Conservation (phyloP, 768 basidiomycete genomes). For the Cytidiella melzeri region DNA sequence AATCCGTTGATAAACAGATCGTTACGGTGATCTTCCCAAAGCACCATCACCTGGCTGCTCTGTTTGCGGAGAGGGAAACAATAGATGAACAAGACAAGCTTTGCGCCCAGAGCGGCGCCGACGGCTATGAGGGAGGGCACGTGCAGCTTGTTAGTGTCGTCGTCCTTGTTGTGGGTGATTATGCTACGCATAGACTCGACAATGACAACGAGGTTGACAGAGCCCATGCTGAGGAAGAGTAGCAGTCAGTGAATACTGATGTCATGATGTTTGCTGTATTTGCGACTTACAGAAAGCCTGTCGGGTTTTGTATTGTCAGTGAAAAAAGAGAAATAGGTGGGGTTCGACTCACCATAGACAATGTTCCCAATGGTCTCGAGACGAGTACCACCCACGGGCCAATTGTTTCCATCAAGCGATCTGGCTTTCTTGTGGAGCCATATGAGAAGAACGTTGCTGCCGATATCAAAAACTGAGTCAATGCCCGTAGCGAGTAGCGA, state of each 20-base stretch:
- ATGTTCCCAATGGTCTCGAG: conserved; percentile 89
- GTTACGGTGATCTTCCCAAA: conserved; percentile 96
- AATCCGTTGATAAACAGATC: conserved; percentile 84
- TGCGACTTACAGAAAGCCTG: conserved; percentile 11
- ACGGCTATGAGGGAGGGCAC: conserved; percentile 82
- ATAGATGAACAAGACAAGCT: conserved; percentile 82
- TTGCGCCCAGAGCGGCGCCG: conserved; percentile 80
- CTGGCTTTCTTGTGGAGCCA: conserved; percentile 71
- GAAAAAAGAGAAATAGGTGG: conserved; percentile 2
- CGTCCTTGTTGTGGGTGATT: conserved; percentile 44
- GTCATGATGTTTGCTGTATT: too few relatives aligned
- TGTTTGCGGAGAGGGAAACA: conserved; percentile 71
- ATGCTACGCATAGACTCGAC: conserved; percentile 82
- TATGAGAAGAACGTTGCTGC: conserved; percentile 77
- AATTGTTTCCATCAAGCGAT: conserved; percentile 72
- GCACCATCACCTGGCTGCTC: conserved; percentile 89
- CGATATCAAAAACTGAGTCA: conserved; percentile 82
- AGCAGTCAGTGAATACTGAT: too few relatives aligned
- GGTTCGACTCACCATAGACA: conserved; percentile 55
- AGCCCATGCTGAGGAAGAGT: conserved; percentile 59
- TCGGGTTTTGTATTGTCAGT: not conserved
- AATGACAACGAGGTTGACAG: conserved; percentile 86
- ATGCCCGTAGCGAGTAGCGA: conserved; percentile 87
- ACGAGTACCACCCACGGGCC: conserved; percentile 90
- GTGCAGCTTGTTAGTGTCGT: conserved; percentile 60